Conservation (phyloP, 106 monocot species). For the Dendrobium catenatum region DNA sequence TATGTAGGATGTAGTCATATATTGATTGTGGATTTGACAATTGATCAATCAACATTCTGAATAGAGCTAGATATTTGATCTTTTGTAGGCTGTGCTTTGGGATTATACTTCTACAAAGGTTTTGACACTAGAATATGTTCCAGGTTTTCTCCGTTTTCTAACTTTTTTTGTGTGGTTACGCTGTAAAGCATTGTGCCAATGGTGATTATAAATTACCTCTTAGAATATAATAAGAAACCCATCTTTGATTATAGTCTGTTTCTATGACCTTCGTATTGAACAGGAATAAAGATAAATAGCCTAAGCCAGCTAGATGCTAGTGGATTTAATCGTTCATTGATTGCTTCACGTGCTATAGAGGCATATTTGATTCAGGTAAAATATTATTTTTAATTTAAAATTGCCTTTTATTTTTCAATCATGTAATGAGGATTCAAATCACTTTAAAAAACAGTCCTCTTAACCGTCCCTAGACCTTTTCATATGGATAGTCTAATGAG, state of each 20-base stretch:
- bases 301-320: conserved; percentile 52
- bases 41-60: neutral
- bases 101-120: conserved; percentile 86
- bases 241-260: neutral
- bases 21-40: conserved; percentile 1
- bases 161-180: neutral
- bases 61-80: neutral
- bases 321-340: conserved; percentile 60
- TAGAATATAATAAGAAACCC: neutral
- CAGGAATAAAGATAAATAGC: conserved; percentile 86
- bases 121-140: conserved; percentile 90
- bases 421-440: neutral
- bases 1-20: neutral
- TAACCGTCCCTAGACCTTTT: neutral
- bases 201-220: neutral
- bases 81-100: conserved; percentile 68
- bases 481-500: neutral
- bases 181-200: neutral
- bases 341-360: conserved; percentile 82
- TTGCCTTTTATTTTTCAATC: too few relatives aligned
- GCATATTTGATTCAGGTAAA: conserved; percentile 94
- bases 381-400: neutral
- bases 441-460: neutral
- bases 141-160: conserved; percentile 33
- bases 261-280: conserved; percentile 2